Evolutionary conservation across 2,329 filamentous ascomycete genomes (phyloP), one percentile per base, ranked within the genome.

Genomic region (Aspergillus tanneri): DNA sequence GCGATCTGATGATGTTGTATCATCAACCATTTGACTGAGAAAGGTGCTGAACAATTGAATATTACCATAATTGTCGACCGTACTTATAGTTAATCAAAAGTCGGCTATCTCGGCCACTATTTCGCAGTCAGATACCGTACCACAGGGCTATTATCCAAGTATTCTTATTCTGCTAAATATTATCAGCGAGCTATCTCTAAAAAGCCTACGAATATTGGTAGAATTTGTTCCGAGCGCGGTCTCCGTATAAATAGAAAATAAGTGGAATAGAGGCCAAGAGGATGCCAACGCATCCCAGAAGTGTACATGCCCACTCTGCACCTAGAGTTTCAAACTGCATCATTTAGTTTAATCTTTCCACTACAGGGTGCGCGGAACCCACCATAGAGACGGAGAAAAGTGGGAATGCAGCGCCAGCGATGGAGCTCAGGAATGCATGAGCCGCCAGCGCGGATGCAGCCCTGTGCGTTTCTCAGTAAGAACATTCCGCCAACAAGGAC

Each of bases 371-470:
- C 12, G 24, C 25, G 11, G 2, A 10, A 56, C 49, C 32, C 61
- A 53, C 64, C 64, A 69, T 68, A 42, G 66, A 63, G 12, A 47
- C 57, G n/a, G 62, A 55, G 40, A 69, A 68, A 7, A 70, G 63
- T 11, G 67, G 66, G 38, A 72, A 72, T 7, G 57, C 62, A 14
- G 68, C 67, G 1, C 65, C 70, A 12, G 61, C 56, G 9, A 63
- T 42, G 5, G 68, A 71, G 11, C 75, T 69, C n/a, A 77, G 59
- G 49, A 78, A 73, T 3, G 70, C 77, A 52, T 77, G 77, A 3
- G 73, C 74, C 5, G 72, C 71, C 12, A 77, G 65, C 5, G 75
- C 74, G 1, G 70, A 74, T 2, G 76, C 75, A 11, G 75, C 75
- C 53, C 75, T 71, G 32, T 6, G 23, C 5, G 30, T 41, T 42